Conservation (phyloP, 768 basidiomycete species). For the Dendrothele bispora region DNA sequence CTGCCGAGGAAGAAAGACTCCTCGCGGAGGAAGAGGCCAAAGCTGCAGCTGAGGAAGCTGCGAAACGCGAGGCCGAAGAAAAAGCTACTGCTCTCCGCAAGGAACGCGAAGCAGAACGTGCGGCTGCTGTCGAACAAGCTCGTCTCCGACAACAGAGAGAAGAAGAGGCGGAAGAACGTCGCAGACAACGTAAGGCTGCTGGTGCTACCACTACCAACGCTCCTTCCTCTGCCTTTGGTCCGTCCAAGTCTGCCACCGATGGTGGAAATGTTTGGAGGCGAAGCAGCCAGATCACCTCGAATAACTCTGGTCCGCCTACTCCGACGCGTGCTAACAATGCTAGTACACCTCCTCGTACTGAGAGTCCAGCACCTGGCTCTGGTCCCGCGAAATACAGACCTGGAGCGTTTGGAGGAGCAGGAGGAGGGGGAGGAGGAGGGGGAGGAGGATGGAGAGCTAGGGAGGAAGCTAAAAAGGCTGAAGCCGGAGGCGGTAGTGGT, state of each 20-base stretch:
- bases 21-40: constrained; percentile 52
- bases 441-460: constrained; percentile 64
- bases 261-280: constrained; percentile 32
- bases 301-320: constrained; percentile 25
- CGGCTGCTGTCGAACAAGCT: constrained; percentile 52
- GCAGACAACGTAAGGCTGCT: constrained; percentile 33
- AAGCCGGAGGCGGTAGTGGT: constrained; percentile 12
- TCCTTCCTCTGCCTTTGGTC: constrained; percentile 13
- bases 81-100: constrained; percentile 53
- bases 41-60: constrained; percentile 47
- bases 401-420: constrained; percentile 31
- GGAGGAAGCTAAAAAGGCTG: constrained; percentile 40
- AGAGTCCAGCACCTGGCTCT: constrained; percentile 53
- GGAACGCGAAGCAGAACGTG: constrained; percentile 51
- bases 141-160: constrained; percentile 64
- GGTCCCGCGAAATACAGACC: constrained; percentile 43
- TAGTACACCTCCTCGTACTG: constrained; percentile 46
- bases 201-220: constrained; percentile 20
- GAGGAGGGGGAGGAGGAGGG: no score
- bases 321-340: constrained; percentile 27
- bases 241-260: constrained; percentile 21
- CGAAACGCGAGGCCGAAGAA: constrained; percentile 65
- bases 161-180: constrained; percentile 63
- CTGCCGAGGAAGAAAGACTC: constrained; percentile 53
- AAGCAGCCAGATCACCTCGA: constrained; percentile 16